phyloP scores from a whole-genome alignment of 2,329 filamentous ascomycete species.

The Ceratocystis diversiconidia region DNA sequence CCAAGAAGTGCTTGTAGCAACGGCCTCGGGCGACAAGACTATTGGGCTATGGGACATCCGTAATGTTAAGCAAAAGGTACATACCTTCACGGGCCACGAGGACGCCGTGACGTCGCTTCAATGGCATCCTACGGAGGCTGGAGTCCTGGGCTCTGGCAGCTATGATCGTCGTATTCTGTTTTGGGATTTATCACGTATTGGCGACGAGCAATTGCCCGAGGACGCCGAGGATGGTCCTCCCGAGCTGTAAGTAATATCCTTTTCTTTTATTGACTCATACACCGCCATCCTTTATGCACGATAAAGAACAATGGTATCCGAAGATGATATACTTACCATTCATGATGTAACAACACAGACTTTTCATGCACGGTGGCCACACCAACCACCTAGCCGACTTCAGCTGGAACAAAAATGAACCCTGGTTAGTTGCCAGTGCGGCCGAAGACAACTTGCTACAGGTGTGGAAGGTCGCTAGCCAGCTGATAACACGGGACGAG shows the following conservation, averaged over 20 bases:
- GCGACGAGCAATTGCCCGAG: constrained; percentile 87
- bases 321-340: neutral
- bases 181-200: constrained; percentile 86
- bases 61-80: constrained; percentile 77
- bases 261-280: neutral
- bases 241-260: constrained; percentile 57
- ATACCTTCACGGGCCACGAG: constrained; percentile 75
- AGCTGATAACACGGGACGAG: constrained; percentile 65
- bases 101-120: constrained; percentile 83
- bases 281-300: neutral
- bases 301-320: neutral
- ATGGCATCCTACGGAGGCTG: constrained; percentile 86
- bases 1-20: constrained; percentile 80
- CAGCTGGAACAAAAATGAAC: constrained; percentile 92
- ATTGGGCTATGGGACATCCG: constrained; percentile 92
- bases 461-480: constrained; percentile 77
- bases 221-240: constrained; percentile 90
- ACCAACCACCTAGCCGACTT: constrained; percentile 96
- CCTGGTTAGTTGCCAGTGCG: constrained; percentile 89
- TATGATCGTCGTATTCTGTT: constrained; percentile 90
- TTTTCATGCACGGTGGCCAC: constrained; percentile 98
- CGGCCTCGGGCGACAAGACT: constrained; percentile 87
- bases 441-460: constrained; percentile 95
- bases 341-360: constrained; percentile 30
- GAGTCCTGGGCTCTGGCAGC: constrained; percentile 77